Evolutionary conservation across 2,329 filamentous ascomycete genomes (phyloP).

Genomic region (Aspergillus neotritici): DNA sequence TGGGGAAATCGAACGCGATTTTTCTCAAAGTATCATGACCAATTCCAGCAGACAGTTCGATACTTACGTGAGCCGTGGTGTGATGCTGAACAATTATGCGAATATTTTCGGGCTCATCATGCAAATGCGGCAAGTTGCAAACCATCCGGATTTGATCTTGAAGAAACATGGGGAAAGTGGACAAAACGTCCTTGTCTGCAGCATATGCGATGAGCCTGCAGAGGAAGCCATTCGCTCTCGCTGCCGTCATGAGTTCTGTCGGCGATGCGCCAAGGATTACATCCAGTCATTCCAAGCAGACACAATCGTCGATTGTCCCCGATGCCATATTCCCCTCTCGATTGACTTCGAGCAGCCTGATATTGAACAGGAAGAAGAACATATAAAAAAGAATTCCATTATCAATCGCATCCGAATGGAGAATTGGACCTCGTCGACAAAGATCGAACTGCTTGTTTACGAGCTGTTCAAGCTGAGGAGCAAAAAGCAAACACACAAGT

Average conservation of each 20-base stretch:
- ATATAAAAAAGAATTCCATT: constrained; percentile 91
- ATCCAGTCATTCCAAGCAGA: constrained; percentile 66
- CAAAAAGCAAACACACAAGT: constrained; percentile 90
- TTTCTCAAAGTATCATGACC: constrained; percentile 92
- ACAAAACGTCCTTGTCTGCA: constrained; percentile 85
- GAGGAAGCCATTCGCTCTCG: constrained; percentile 89
- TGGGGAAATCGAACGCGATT: constrained; percentile 90
- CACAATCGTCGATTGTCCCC: constrained; percentile 63
- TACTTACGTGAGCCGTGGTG: constrained; percentile 89
- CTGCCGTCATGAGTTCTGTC: constrained; percentile 90
- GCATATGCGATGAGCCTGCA: constrained; percentile 92
- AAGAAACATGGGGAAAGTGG: constrained; percentile 82
- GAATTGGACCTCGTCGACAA: constrained; percentile 96
- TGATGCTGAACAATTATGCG: constrained; percentile 94
- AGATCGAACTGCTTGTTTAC: constrained; percentile 94
- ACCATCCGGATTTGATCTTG: constrained; percentile 89
- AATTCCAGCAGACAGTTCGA: constrained; percentile 85
- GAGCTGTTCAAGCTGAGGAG: constrained; percentile 88
- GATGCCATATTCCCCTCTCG: constrained; percentile 80
- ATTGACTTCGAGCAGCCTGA: constrained; percentile 95
- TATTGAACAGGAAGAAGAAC: constrained; percentile 81
- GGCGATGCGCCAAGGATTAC: constrained; percentile 72
- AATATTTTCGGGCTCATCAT: constrained; percentile 99
- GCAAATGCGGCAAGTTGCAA: constrained; percentile 97
- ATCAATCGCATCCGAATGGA: constrained; percentile 99